A percentile compares a stretch with the other conserved stretches of the same genome.
Conservation (phyloP, 495 filamentous ascomycete species). For the Daldinia vernicosa region DNA sequence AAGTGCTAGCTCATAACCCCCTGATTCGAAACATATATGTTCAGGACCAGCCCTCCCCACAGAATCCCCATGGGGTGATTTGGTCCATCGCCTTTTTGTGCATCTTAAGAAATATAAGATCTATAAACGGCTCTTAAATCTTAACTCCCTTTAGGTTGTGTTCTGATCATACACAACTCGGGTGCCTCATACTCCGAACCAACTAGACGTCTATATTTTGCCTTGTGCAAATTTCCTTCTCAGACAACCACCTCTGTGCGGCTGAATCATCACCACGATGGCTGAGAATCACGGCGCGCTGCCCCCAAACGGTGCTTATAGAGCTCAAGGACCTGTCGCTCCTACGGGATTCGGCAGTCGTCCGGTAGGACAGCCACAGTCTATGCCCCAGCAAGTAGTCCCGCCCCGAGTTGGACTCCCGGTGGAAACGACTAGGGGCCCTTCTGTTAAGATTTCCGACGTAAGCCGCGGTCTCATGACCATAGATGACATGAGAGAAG, state of each 20-base stretch:
- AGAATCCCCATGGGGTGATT: background rate
- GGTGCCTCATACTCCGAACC: background rate
- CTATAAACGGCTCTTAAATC: background rate
- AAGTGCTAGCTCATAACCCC: background rate
- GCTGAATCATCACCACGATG: constrained; percentile 1
- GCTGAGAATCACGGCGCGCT: background rate
- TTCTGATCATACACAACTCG: background rate
- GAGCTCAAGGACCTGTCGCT: background rate
- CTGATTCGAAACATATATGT: background rate
- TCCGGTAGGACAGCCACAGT: background rate
- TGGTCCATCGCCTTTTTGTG: background rate
- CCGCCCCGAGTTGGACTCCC: constrained; percentile 5
- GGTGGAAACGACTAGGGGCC: constrained; percentile 1
- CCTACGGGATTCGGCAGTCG: constrained; percentile 7
- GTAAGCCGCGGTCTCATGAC: constrained; percentile 37
- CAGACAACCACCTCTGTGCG: too few species aligned
- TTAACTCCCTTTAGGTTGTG: background rate
- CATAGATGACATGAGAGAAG: constrained; percentile 41
- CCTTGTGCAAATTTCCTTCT: background rate
- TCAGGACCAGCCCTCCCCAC: background rate
- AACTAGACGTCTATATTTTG: background rate
- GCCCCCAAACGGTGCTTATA: constrained; percentile 3
- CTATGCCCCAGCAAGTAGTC: background rate
- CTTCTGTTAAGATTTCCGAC: constrained; percentile 38
- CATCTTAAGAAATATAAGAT: background rate